Evolutionary conservation across 306 rosid genomes (phyloP).

Genomic region (Pterocarpus santalinus): DNA sequence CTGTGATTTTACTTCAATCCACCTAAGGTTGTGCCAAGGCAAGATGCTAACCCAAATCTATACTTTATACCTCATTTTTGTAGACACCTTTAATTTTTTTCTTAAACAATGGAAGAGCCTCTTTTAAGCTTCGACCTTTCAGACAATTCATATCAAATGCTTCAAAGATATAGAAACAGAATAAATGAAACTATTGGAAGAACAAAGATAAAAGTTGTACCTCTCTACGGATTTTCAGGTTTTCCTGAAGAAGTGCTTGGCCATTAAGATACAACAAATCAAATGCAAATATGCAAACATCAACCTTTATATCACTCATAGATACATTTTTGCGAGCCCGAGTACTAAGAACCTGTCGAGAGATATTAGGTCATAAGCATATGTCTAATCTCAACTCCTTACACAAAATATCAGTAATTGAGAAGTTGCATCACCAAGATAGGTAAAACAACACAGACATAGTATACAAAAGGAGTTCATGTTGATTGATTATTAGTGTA

Average conservation of each 20-base stretch:
- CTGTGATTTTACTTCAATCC: not conserved
- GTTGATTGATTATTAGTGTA: not conserved
- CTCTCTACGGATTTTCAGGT: conserved; percentile 87
- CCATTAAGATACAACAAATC: conserved; percentile 89
- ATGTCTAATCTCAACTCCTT: conserved; percentile 26
- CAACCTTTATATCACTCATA: conserved; percentile 72
- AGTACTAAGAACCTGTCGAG: conserved; percentile 84
- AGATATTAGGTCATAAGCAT: conserved; percentile 48
- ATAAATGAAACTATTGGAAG: conserved; percentile 32
- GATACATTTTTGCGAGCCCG: conserved; percentile 92
- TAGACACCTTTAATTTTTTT: conserved; percentile 2
- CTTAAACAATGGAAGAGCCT: conserved; percentile 13
- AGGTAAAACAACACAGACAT: not conserved
- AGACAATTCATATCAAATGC: conserved; percentile 18
- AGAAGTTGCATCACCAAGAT: conserved; percentile 22
- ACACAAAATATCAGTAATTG: conserved; percentile 21
- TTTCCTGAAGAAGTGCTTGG: conserved; percentile 77
- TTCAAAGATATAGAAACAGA: conserved; percentile 7
- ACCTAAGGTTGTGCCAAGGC: conserved; percentile 18
- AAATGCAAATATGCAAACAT: conserved; percentile 89
- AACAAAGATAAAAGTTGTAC: conserved; percentile 52
- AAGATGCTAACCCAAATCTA: conserved; percentile 15
- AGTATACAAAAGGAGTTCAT: conserved; percentile 6
- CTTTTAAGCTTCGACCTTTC: conserved; percentile 25
- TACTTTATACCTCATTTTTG: not conserved